Base-by-base conservation (phyloP, 257 asterid species). In the Nicotiana tabacum region DNA sequence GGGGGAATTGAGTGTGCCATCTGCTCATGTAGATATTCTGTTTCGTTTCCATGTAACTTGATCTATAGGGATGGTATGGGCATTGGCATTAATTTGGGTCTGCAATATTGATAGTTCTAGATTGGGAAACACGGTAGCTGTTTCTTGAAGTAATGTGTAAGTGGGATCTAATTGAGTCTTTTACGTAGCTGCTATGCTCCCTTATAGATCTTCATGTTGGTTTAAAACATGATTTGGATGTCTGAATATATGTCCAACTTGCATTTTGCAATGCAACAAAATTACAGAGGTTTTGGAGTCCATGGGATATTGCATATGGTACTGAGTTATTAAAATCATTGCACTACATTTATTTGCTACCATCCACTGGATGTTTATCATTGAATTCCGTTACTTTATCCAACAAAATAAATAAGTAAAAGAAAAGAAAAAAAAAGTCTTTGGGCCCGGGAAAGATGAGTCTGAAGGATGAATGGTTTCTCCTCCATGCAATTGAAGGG, bases 211-310 rank as follows among this genome's bases (percentile, higher is more conserved):
- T 21, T 70, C 35, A 70, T 70, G 35, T 70, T 70, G 21, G 35
- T 53, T 39, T 11, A n/a, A 10, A 58, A 70, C 58, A 70, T 70
- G 58, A 43, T 11, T 11, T 70, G n/a, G 78, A 43, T 70, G 35
- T 11, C 35, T 70, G 30, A 70, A 70, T 70, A 11, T 43, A 72
- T 24, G 55, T 37, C 21, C 29, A 24, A 24, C 51, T 43, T 72
- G 78, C 60, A 24, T 72, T 11, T 24, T 72, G 60, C 78, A 72
- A 46, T 72, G 60, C 78, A 46, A 72, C 60, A 12, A 72, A 72
- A 55, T 72, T 72, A 24, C 24, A 13, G 27, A 24, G 61, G 15
- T 21, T 24, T 21, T 46, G 78, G 60, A 46, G 24, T 43, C 61
- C 78, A 21, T 72, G 60, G 60, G 78, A 72, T 72, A 46, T 21